These are phyloP conservation scores for Backusella australiensis DNA, from an alignment of 192 early-diverging fungal species.

Conservation along the genomic window DNA sequence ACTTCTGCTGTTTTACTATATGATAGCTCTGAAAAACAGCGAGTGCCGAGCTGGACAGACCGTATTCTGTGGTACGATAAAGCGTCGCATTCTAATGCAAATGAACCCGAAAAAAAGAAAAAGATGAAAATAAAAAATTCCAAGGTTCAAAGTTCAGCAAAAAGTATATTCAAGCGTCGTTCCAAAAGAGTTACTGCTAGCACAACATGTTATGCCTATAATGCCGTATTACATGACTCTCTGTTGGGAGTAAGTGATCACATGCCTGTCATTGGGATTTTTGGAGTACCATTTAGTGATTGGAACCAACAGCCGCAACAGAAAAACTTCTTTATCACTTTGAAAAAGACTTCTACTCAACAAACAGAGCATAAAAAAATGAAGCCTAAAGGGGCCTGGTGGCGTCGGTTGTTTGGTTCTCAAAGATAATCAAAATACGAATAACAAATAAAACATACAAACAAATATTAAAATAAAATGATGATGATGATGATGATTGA, in stretches of 20 bases:
- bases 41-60: slow-evolving; percentile 51
- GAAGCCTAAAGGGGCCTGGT: not conserved
- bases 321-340: not conserved
- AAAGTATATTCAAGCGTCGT: not conserved
- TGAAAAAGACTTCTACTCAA: not conserved
- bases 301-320: not conserved
- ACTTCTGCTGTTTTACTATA: slow-evolving; percentile 15
- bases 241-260: slow-evolving; percentile 46
- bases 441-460: not conserved
- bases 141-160: not conserved
- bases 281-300: slow-evolving; percentile 43
- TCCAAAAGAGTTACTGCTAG: not conserved
- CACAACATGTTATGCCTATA: slow-evolving; percentile 21
- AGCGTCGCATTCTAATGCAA: not conserved
- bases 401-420: not conserved
- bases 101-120: not conserved
- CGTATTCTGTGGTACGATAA: slow-evolving; percentile 43
- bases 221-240: slow-evolving; percentile 31
- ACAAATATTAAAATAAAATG: not conserved
- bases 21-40: slow-evolving; percentile 45
- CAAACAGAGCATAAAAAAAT: not conserved
- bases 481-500: not conserved
- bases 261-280: slow-evolving; percentile 48
- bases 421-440: not conserved
- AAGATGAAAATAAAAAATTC: not conserved